Conservation (phyloP, 495 filamentous ascomycete species). For the Cairneyella variabilis region DNA sequence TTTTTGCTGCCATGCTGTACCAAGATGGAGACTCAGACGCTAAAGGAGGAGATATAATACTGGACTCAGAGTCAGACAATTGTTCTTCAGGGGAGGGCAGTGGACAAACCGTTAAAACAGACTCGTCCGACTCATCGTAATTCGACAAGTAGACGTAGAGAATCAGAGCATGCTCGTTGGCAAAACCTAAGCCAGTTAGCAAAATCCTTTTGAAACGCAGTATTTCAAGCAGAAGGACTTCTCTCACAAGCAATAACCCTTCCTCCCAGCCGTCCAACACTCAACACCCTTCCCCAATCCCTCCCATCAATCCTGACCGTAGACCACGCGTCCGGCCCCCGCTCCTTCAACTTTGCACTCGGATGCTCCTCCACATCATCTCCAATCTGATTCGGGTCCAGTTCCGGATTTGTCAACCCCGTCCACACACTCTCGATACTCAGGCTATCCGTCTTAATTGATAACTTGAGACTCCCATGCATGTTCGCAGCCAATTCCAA, state of each 20-base stretch:
- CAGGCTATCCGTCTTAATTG: conserved; percentile 72
- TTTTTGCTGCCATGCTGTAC: too few species aligned
- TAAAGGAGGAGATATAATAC: conserved; percentile 25
- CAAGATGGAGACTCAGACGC: conserved; percentile 19
- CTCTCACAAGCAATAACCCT: conserved; percentile 82
- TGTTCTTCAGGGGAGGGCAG: neutral
- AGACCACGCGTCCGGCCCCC: conserved; percentile 67
- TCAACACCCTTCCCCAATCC: conserved; percentile 87
- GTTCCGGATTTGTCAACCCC: conserved; percentile 74
- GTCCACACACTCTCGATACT: conserved; percentile 80
- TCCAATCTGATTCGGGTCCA: conserved; percentile 72
- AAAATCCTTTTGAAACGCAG: neutral
- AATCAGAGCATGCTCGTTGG: conserved; percentile 76
- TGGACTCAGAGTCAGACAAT: conserved; percentile 22
- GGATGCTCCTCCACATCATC: conserved; percentile 65
- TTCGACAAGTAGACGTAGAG: conserved; percentile 87
- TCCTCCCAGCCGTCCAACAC: conserved; percentile 82
- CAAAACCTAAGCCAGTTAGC: conserved; percentile 35
- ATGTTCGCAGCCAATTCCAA: conserved; percentile 84
- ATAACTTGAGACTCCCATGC: conserved; percentile 77
- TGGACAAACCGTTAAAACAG: conserved; percentile 69
- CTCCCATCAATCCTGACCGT: conserved; percentile 83
- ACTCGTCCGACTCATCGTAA: conserved; percentile 59
- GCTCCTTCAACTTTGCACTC: conserved; percentile 61
- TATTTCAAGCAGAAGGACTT: neutral